Conservation (phyloP, 352 stramenopile species). For the Globisporangium alternatum region DNA sequence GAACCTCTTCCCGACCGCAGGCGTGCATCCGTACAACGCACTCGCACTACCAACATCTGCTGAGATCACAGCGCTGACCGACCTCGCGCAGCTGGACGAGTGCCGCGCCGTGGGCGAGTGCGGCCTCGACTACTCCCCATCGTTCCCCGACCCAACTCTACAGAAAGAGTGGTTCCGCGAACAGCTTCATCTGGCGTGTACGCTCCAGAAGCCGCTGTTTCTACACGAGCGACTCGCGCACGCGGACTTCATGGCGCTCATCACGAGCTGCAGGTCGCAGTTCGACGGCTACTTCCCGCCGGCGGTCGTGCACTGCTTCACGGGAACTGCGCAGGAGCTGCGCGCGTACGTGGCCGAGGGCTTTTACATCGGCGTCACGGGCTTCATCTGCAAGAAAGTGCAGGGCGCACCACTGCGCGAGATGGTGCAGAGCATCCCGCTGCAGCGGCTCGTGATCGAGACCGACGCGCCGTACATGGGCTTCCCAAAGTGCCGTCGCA, state of each 20-base stretch:
- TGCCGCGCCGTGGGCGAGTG: slow-evolving; percentile 71
- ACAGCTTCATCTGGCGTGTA: slow-evolving; percentile 64
- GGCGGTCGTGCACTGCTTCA: slow-evolving; percentile 91
- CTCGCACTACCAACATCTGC: slow-evolving; percentile 28
- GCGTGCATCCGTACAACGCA: slow-evolving; percentile 79
- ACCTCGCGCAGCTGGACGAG: slow-evolving; percentile 31
- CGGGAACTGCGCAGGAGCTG: slow-evolving; percentile 68
- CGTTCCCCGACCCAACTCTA: slow-evolving; percentile 38
- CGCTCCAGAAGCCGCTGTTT: slow-evolving; percentile 74
- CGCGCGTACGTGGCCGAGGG: slow-evolving; percentile 67
- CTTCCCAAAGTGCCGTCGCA: slow-evolving; percentile 58
- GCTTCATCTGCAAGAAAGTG: slow-evolving; percentile 86
- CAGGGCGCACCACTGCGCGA: slow-evolving; percentile 48
- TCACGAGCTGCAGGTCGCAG: slow-evolving; percentile 49
- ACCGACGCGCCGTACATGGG: slow-evolving; percentile 93
- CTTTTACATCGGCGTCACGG: slow-evolving; percentile 91
- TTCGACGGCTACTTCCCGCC: slow-evolving; percentile 40
- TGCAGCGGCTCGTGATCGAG: slow-evolving; percentile 87
- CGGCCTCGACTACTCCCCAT: slow-evolving; percentile 73
- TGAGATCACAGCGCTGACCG: slow-evolving; percentile 33
- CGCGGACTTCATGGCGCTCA: slow-evolving; percentile 63
- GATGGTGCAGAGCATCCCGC: slow-evolving; percentile 55
- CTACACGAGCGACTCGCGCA: slow-evolving; percentile 81
- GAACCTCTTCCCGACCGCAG: slow-evolving; percentile 63
- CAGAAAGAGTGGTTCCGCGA: slow-evolving; percentile 68